A percentile compares a stretch with the other conserved stretches of the same genome.
These are phyloP conservation scores for Cystobasidium onofrii DNA, from an alignment of 768 basidiomycete genomes.

Conservation along the genomic window DNA sequence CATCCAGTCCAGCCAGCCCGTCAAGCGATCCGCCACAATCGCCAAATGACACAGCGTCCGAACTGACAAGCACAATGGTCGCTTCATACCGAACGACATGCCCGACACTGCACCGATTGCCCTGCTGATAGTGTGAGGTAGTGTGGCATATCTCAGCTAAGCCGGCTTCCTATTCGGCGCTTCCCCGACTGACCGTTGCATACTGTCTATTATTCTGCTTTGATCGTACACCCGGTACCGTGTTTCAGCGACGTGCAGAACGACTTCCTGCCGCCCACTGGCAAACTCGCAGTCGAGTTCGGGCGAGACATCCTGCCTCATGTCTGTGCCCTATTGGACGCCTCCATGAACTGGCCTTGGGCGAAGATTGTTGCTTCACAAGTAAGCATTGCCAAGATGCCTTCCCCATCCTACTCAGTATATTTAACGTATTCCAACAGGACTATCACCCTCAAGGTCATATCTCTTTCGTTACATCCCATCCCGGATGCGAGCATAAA, in stretches of 20 bases:
- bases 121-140: conserved; percentile 31
- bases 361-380: conserved; percentile 48
- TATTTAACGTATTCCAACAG: too few relatives aligned
- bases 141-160: neutral
- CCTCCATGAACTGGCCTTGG: conserved; percentile 42
- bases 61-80: too few relatives aligned
- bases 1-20: too few relatives aligned
- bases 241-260: conserved; percentile 54
- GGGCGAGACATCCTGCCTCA: conserved; percentile 56
- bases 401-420: too few relatives aligned
- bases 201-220: too few relatives aligned
- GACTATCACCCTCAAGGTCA: conserved; percentile 53
- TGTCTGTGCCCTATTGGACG: conserved; percentile 55
- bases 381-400: too few relatives aligned
- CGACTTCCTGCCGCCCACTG: conserved; percentile 63
- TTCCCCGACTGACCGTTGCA: too few relatives aligned
- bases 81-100: neutral
- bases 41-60: neutral
- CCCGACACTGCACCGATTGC: too few relatives aligned
- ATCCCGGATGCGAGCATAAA: conserved; percentile 50
- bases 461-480: conserved; percentile 60
- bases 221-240: too few relatives aligned
- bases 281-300: conserved; percentile 62
- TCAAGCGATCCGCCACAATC: neutral
- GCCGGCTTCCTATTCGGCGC: too few relatives aligned